Base-by-base conservation (phyloP, 2,329 filamentous ascomycete species). In the Exophiala xenobiotica region DNA sequence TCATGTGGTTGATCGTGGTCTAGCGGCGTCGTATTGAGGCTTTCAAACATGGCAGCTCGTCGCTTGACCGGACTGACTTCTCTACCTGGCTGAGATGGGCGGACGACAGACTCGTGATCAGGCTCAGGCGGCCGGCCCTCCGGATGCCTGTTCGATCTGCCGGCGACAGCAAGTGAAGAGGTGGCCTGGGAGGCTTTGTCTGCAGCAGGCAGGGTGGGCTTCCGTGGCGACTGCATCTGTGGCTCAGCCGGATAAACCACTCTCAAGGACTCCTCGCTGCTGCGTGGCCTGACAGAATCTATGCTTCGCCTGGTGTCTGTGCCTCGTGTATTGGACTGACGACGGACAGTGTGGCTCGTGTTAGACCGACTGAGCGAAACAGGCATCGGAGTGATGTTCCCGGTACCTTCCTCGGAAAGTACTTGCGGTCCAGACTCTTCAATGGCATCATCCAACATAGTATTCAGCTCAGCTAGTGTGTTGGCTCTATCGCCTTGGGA, bases 361-460 rank as follows among this genome's bases (percentile, higher is more conserved):
- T 51, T 35, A 46, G 42, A 26, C 18, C 24, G 40, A 20, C 27
- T 40, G n/a, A 35, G 27, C 18, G 43, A 35, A 6, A 37, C 41
- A 11, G 47, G 46, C 12, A 37, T 51, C 3, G 47, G 46, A 7
- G 41, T 49, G 16, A 42, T 33, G 26, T 37, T 31, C 22, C 12
- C 49, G 18, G 38, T 38, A 37, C 44, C 20, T 33, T 56, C 42
- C 22, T 23, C 38, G 33, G 50, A 46, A 16, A 49, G 22, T 6
- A 33, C 33, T 18, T 42, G 49, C 29, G 53, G 45, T 37, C 24
- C 40, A 39, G 31, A 49, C 22, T 45, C 45, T 22, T 53, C 59
- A 38, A 62, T 57, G 7, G 60, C 60, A 54, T 61, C 45, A 46
- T 63, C 59, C 39, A 63, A 37, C 61, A 62, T 61, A 24, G 45